Evolutionary conservation across 805 yeast species (phyloP).

Genomic region (Wickerhamomyces queroliae): DNA sequence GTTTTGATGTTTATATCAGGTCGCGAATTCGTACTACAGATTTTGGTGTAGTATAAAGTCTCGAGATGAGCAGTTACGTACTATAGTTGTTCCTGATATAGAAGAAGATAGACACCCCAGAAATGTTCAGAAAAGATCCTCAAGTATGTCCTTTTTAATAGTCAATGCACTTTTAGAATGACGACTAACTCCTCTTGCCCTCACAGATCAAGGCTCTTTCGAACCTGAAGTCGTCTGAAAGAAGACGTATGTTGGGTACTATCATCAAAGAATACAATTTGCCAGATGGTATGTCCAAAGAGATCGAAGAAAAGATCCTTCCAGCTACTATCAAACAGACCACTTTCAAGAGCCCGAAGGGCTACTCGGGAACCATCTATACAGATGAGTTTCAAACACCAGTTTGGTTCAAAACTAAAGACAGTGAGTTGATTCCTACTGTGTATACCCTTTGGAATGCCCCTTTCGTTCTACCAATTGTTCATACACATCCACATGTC

Average conservation of each 20-base stretch:
- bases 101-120: too few relatives aligned
- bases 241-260: conserved; percentile 44
- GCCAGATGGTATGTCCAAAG: conserved; percentile 25
- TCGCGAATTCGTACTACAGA: not conserved
- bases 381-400: conserved; percentile 63
- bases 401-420: conserved; percentile 61
- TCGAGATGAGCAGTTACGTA: not conserved
- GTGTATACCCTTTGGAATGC: conserved; percentile 66
- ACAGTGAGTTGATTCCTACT: conserved; percentile 59
- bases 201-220: conserved; percentile 61
- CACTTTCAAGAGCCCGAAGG: conserved; percentile 48
- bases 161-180: not conserved
- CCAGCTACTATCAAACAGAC: conserved; percentile 47
- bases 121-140: conserved; percentile 52
- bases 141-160: conserved; percentile 25
- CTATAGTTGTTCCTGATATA: not conserved
- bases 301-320: conserved; percentile 14
- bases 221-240: conserved; percentile 77
- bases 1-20: not conserved
- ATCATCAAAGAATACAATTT: conserved; percentile 38
- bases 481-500: conserved; percentile 70
- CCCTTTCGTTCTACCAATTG: conserved; percentile 59
- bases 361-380: conserved; percentile 55
- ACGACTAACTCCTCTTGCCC: conserved; percentile 1
- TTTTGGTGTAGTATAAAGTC: not conserved